Percentiles rank a stretch among this genome's conserved stretches.
Conservation (phyloP, 2,329 filamentous ascomycete genomes). For the Nothophoma quercina region DNA sequence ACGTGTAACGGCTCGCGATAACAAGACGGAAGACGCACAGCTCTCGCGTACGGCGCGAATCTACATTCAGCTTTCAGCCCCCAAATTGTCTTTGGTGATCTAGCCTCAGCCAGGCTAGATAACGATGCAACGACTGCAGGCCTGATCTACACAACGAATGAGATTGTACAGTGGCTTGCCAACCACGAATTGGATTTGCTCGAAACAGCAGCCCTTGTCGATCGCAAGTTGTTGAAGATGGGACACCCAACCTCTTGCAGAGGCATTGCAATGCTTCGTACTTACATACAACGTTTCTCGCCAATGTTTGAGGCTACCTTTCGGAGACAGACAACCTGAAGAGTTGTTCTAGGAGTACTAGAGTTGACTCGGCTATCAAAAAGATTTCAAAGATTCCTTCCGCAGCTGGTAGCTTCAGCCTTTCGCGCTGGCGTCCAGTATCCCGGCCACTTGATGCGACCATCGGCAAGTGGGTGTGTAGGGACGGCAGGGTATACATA, state of each 20-base stretch:
- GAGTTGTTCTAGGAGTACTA: not conserved
- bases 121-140: constrained; percentile 1
- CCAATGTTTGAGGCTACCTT: too few relatives aligned
- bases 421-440: constrained; percentile 9
- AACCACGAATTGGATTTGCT: not conserved
- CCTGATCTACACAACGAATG: constrained; percentile 6
- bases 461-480: constrained; percentile 3
- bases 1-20: constrained; percentile 1
- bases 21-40: not conserved
- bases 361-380: not conserved
- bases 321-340: not conserved
- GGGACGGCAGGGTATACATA: constrained; percentile 4
- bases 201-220: constrained; percentile 2
- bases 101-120: constrained; percentile 12
- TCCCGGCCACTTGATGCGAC: not conserved
- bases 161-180: constrained; percentile 2
- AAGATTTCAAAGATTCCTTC: too few relatives aligned
- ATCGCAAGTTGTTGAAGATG: constrained; percentile 11
- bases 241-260: not conserved
- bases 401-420: not conserved
- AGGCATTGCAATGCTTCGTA: not conserved
- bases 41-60: not conserved
- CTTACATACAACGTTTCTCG: not conserved
- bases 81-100: constrained; percentile 2
- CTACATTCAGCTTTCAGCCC: constrained; percentile 9